Percentiles rank a stretch among this genome's conserved stretches.
Evolutionary conservation across 345 rosid species (phyloP).

Genomic region (Limnanthes douglasii): DNA sequence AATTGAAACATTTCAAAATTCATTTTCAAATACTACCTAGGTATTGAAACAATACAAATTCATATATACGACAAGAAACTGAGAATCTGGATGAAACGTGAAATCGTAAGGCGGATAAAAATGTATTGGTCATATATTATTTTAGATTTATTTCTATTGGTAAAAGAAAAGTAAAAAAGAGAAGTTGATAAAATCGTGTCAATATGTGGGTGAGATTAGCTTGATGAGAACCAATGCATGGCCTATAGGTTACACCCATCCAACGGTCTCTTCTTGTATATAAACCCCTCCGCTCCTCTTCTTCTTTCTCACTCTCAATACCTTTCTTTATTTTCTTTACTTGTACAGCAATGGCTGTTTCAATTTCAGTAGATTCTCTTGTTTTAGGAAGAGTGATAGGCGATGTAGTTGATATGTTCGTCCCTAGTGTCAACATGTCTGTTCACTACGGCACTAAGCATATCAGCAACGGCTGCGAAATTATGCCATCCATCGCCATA

Average conservation of each 20-base stretch:
- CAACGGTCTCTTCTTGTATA: constrained; percentile 11
- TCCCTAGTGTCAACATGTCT: constrained; percentile 47
- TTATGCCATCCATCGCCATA: constrained; percentile 58
- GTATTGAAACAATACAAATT: no score
- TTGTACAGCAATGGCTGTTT: no score
- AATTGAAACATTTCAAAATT: no score
- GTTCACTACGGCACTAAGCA: constrained; percentile 59
- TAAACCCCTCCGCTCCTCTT: constrained; percentile 13
- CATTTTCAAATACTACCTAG: no score
- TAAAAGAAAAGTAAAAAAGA: no score
- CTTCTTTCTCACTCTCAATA: constrained; percentile 6
- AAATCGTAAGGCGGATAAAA: no score
- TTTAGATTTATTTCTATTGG: no score
- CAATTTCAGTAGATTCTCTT: constrained; percentile 63
- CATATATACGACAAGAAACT: no score
- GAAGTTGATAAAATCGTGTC: no score
- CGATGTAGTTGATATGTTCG: constrained; percentile 77
- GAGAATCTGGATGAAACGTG: no score
- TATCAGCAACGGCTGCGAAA: constrained; percentile 65
- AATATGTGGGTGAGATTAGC: constrained; percentile 13
- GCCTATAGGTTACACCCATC: constrained; percentile 27
- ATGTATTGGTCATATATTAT: no score
- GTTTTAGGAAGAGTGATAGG: constrained; percentile 82
- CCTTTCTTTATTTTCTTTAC: no score
- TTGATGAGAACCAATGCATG: constrained; percentile 57